Conservation (phyloP, 2,329 filamentous ascomycete species). For the Colletotrichum coccodes region DNA sequence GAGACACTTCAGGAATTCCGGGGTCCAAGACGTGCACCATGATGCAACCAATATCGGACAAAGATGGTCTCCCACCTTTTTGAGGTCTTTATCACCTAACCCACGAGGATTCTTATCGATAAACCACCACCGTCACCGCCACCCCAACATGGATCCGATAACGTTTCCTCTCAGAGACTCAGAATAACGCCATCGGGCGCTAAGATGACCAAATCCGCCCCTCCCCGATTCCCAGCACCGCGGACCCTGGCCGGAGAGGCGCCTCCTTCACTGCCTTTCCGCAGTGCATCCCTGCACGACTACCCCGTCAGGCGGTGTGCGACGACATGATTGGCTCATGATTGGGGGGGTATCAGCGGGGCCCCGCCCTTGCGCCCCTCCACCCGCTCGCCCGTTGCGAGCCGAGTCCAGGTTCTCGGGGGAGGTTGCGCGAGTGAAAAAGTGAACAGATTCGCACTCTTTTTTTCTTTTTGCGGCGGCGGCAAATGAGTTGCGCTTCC, state of each 20-base stretch:
- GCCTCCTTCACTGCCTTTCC: background rate
- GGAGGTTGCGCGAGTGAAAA: slow-evolving; percentile 1
- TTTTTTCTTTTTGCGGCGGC: no score
- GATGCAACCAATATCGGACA: background rate
- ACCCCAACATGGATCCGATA: background rate
- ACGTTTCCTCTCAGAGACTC: background rate
- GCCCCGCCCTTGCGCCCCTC: slow-evolving; percentile 5
- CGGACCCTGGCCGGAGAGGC: background rate
- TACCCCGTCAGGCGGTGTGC: slow-evolving; percentile 27
- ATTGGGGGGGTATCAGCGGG: background rate
- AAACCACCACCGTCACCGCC: no score
- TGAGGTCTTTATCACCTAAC: background rate
- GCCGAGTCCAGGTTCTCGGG: slow-evolving; percentile 15
- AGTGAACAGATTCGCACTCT: slow-evolving; percentile 1
- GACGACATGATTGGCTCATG: slow-evolving; percentile 8
- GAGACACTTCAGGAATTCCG: background rate
- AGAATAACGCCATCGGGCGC: slow-evolving; percentile 29
- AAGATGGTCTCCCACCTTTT: slow-evolving; percentile 1
- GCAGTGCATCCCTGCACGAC: slow-evolving; percentile 16
- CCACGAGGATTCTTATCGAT: background rate
- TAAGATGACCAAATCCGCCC: slow-evolving; percentile 22
- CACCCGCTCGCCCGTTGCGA: background rate
- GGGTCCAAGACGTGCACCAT: background rate
- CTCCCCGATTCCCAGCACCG: background rate
- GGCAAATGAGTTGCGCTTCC: no score